Base-by-base conservation (phyloP, 257 asterid genomes). In the Gardenia jasminoides region DNA sequence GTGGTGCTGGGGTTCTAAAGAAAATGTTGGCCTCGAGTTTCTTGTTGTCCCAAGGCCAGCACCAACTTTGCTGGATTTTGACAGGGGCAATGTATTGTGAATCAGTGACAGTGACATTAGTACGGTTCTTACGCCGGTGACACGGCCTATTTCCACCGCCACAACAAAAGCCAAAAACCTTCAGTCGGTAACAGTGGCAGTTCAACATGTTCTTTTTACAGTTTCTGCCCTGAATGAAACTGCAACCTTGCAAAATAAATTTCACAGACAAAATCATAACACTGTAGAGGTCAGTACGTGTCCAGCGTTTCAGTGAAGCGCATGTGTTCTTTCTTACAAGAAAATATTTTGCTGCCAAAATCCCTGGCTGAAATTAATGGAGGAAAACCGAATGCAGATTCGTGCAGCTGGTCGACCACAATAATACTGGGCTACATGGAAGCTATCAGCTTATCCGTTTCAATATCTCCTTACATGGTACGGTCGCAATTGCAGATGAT, bases 41-140 rank as follows among this genome's bases (percentile, higher is more conserved):
- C 46, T 50, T 39, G 62, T 50, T 39, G 62, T 33, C 39, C n/a
- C 5, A 43, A 8, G 77, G 66, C 85, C 79, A 54, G 75, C 82
- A 62, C 70, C 31, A 31, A 20, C 33, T 26, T 77, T 28, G 82
- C 79, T 78, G 85, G 85, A 78, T 19, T 56, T 19, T 44, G 79
- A 73, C 79, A 66, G 48, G 12, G 70, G 19, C 44, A 58, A 39
- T 75, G 79, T 59, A 61, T 61, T 36, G 41, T 36, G 41, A 36
- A 36, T 36, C 4, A 59, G 43, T 20, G 82, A 72, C 41, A 0
- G 75, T 13, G 76, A 78, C 66, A 12, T 2, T 26, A 44, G 67
- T 56, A 72, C 79, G 82, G 67, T 64, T 64, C 78, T 70, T 76
- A 28, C 78, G 78, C 84, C 77, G 74, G 69, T 76, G 78, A 69